Evolutionary conservation across 106 monocot genomes (phyloP).

Genomic region (Dendrobium nobile): DNA sequence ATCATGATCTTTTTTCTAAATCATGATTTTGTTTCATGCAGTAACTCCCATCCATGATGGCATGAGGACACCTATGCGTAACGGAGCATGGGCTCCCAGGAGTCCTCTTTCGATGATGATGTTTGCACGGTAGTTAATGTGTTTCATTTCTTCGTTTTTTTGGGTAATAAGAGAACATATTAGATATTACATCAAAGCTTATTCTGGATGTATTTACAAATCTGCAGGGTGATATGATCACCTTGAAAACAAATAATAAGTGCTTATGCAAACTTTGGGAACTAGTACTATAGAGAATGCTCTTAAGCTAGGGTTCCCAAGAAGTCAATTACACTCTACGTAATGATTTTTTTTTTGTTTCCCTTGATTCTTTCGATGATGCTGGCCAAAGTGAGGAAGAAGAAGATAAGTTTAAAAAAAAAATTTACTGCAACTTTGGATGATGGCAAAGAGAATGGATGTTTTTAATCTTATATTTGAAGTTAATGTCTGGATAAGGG

Average conservation of each 20-base stretch:
- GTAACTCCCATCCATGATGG: constrained; percentile 98
- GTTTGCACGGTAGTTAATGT: neutral
- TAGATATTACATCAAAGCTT: no score
- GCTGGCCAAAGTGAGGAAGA: neutral
- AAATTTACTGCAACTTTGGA: no score
- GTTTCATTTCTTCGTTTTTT: no score
- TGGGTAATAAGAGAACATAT: neutral
- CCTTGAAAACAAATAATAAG: neutral
- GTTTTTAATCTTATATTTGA: no score
- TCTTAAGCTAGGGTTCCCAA: neutral
- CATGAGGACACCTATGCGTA: constrained; percentile 94
- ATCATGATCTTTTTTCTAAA: neutral
- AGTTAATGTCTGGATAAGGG: no score
- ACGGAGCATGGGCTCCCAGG: constrained; percentile 96
- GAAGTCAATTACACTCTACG: neutral
- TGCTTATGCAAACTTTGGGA: neutral
- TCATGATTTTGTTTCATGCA: constrained; percentile 29
- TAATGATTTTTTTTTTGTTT: neutral
- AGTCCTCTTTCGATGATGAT: constrained; percentile 46
- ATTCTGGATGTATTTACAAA: no score
- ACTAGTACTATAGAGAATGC: neutral
- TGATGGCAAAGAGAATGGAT: no score
- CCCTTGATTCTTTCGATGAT: neutral
- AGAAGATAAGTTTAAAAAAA: neutral
- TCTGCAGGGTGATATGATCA: neutral